Base-by-base conservation (phyloP, 805 yeast genomes). In the Komagataella populi region DNA sequence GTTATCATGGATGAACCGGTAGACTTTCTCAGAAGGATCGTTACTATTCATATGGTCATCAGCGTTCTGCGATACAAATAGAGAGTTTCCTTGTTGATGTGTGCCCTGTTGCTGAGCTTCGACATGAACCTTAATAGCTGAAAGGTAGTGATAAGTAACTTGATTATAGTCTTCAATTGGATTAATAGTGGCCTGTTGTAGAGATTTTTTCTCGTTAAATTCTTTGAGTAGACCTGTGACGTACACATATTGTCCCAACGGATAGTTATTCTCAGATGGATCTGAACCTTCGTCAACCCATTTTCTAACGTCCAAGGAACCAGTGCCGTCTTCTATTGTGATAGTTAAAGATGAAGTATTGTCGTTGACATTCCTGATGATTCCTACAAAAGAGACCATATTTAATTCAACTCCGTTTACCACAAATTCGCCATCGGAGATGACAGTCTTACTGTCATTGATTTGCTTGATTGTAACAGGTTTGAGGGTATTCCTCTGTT, bases 301-400 rank as follows among this genome's bases (percentile, higher is more conserved):
- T 55, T 76, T 75, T 58, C 84, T 74, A 48, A 84, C 73, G 23
- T 81, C 83, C 6, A 81, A 70, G 3, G 74, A 68, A 0, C 88
- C 89, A 0, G 93, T 81, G 8, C 93, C 91, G 62, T 85, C 95
- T 59, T 85, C 93, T n/a, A 85, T 60, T 17, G 81, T 78, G 47
- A 83, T 62, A 18, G 68, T 66, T 24, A 82, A 66, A 46, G 80
- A 78, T 6, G 83, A 70, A 1, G 84, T 74, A 53, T 74, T 75
- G 53, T 80, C 80, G 2, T 73, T 72, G 14, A 83, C 77, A 53
- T 78, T 79, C 60, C 91, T 73, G n/a, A 85, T 70, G 18, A 84
- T 79, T 0, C 89, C 95, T 6, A 83, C 78, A 58, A 84, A 75
- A 23, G 81, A 73, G 10, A 85, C 83, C 61, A 78, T 74, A 57